phyloP scores from a whole-genome alignment of 148 eudicot genomes.

The Rhododendron mucronatum region DNA sequence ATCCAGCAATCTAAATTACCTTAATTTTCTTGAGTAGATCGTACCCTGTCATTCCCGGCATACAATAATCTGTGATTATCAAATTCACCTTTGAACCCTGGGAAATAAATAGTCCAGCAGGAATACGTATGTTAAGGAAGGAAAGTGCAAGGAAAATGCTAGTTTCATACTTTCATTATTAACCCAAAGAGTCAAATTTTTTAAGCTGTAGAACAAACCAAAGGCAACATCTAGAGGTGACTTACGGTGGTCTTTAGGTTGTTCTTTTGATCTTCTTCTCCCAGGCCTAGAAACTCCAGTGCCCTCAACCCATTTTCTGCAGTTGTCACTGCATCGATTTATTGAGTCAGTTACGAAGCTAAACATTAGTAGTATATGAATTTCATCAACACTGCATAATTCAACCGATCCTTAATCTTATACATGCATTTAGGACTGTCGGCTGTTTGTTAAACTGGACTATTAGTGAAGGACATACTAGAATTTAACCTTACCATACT shows the following conservation, averaged over 20 bases:
- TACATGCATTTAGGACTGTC: not conserved
- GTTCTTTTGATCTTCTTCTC: slow-evolving; percentile 36
- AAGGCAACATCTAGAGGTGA: not conserved
- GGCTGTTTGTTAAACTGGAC: not conserved
- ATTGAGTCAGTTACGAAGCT: not conserved
- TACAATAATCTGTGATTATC: slow-evolving; percentile 2
- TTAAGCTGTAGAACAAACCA: not conserved
- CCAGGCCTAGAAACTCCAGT: slow-evolving; percentile 65
- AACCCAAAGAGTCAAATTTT: not conserved
- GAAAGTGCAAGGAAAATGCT: not conserved
- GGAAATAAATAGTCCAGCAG: not conserved
- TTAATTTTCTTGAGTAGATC: not conserved
- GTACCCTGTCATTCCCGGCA: not conserved
- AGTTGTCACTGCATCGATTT: slow-evolving; percentile 46
- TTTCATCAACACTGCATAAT: not conserved
- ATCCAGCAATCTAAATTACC: not conserved
- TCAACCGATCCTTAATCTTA: not conserved
- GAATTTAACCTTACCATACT: not conserved
- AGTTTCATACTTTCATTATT: not conserved
- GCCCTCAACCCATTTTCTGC: slow-evolving; percentile 70
- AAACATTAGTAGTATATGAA: not conserved
- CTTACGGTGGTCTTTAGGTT: slow-evolving; percentile 35
- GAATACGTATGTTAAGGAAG: not conserved
- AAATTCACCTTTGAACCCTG: not conserved
- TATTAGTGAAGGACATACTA: not conserved